These are phyloP conservation scores for Phallus indusiatus DNA, from an alignment of 768 basidiomycete genomes.

Conservation along the genomic window DNA sequence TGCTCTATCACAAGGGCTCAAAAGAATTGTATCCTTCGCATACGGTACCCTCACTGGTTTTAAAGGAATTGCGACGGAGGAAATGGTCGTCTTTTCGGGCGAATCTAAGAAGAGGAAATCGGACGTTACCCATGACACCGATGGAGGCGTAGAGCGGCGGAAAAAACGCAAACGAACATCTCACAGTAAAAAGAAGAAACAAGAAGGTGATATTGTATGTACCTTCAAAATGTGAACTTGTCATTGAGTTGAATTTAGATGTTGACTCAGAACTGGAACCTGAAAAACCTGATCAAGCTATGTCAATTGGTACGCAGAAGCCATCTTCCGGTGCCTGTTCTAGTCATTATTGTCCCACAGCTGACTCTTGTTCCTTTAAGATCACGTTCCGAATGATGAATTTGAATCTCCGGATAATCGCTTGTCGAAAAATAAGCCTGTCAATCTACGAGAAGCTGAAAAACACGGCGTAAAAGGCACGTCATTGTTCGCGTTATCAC, in stretches of 20 bases:
- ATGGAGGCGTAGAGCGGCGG: neutral
- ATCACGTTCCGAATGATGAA: neutral
- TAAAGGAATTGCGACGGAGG: too few species aligned
- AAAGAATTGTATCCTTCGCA: too few species aligned
- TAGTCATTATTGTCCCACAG: neutral
- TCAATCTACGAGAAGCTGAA: neutral
- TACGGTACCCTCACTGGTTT: too few species aligned
- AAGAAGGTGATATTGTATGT: neutral
- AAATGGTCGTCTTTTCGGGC: neutral
- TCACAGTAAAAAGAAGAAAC: neutral
- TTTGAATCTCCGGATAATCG: neutral
- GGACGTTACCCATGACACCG: neutral
- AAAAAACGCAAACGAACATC: neutral
- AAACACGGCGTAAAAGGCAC: neutral
- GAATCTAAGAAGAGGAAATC: neutral
- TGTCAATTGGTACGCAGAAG: neutral
- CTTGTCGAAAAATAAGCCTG: neutral
- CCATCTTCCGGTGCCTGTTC: neutral
- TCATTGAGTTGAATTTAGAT: neutral
- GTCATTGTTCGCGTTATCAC: neutral
- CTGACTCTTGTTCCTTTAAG: neutral
- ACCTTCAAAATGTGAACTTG: neutral
- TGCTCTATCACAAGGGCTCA: too few species aligned
- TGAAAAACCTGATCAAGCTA: neutral
- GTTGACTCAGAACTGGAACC: neutral